Evolutionary conservation across 2,329 filamentous ascomycete species (phyloP), one percentile per base, ranked within the genome.

Genomic region (Exophiala lecanii-corni): DNA sequence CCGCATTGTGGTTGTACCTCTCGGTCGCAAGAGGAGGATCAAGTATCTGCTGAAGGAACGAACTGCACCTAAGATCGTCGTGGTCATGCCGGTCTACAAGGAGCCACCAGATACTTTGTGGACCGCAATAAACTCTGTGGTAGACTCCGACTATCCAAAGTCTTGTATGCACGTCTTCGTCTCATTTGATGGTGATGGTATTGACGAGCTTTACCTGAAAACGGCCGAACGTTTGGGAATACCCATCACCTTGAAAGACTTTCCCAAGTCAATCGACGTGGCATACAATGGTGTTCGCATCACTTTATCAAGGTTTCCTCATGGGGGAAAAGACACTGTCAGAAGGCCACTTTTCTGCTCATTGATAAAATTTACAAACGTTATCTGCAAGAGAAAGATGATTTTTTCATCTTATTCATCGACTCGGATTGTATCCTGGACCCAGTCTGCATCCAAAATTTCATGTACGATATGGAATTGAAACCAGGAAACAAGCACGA

Each of bases 381-480:
- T 43, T 97, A 97, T 54, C 73, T 95, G 40, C 84, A 83, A 65
- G 76, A 81, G 36, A 87, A 95, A 60, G 91, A 97, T 65, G 87
- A 97, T 57, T 71, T 97, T 0, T 97, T 97, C 62, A 84, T 97
- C 40, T 77, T 97, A 9, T 97, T 97, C 67, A 96, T 97, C 61
- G 91, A 97, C 68, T 96, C 89, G 0, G 91, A 97, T 62, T 97
- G 92, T 65, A 92, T 96, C 50, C 72, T 97, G 37, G 91, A 97
- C 69, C 79, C 81, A 45, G 80, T 89, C 30, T 97, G 91, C 62
- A 78, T 97, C 47, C 91, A 96, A 62, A 97, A 96, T 64, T 97
- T 97, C 66, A 86, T 97, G 70, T 96, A 92, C 65, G 91, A 97
- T 62, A 97, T 97, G 92, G 89, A 97, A 65, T 73, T 97, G 48